Evolutionary conservation across 2,329 filamentous ascomycete genomes (phyloP).

Genomic region (Aspergillus hortae): DNA sequence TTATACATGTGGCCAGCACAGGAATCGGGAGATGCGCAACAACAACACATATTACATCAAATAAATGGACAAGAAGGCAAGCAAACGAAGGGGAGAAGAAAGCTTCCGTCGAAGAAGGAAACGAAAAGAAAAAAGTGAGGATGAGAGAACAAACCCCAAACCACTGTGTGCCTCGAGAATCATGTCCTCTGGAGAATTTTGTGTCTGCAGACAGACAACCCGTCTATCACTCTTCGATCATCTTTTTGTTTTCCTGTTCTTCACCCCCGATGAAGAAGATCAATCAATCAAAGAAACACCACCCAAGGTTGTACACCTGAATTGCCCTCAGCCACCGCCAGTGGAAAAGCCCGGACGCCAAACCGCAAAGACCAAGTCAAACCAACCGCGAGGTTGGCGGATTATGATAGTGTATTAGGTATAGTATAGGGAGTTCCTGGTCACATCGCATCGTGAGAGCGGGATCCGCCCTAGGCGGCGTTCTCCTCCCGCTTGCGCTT

Average conservation of each 20-base stretch:
- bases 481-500: slow-evolving; percentile 72
- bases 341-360: slow-evolving; percentile 35
- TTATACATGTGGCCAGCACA: slow-evolving; percentile 44
- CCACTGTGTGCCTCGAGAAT: slow-evolving; percentile 22
- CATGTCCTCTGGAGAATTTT: slow-evolving; percentile 22
- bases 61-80: slow-evolving; percentile 21
- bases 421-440: slow-evolving; percentile 35
- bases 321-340: slow-evolving; percentile 18
- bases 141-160: slow-evolving; percentile 23
- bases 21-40: slow-evolving; percentile 20
- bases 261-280: neutral
- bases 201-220: slow-evolving; percentile 12
- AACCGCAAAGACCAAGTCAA: slow-evolving; percentile 26
- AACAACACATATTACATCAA: slow-evolving; percentile 32
- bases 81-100: slow-evolving; percentile 24
- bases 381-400: slow-evolving; percentile 18
- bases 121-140: slow-evolving; percentile 29
- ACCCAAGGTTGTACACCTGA: slow-evolving; percentile 20
- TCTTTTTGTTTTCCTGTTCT: slow-evolving; percentile 3
- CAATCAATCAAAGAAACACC: slow-evolving; percentile 6
- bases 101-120: neutral
- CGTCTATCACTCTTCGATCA: slow-evolving; percentile 12
- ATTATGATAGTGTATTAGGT: slow-evolving; percentile 28
- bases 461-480: slow-evolving; percentile 51
- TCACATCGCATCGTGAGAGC: slow-evolving; percentile 37